Percentiles rank a stretch among this genome's conserved stretches.
Conservation (phyloP, 2,329 filamentous ascomycete species). For the Huntiella bhutanensis region DNA sequence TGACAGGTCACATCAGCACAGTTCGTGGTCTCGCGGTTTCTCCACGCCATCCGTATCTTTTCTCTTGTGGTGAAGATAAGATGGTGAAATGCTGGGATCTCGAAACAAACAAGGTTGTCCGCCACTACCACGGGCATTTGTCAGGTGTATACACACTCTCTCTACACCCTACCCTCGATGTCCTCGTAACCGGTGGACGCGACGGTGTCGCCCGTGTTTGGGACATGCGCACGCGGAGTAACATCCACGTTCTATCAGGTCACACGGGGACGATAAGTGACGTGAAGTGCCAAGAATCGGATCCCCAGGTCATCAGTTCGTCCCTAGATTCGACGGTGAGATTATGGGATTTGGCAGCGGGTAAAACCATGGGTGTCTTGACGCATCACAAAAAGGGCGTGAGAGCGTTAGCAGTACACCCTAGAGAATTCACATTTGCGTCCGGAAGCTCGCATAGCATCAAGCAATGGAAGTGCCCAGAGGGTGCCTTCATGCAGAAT, state of each 20-base stretch:
- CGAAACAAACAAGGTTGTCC: constrained; percentile 98
- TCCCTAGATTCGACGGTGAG: constrained; percentile 83
- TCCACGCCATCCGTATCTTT: constrained; percentile 84
- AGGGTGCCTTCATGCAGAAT: constrained; percentile 97
- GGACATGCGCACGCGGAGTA: constrained; percentile 95
- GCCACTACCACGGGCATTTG: constrained; percentile 92
- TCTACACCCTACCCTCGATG: constrained; percentile 85
- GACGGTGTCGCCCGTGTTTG: constrained; percentile 91
- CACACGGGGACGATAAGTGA: constrained; percentile 83
- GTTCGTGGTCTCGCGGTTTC: constrained; percentile 85
- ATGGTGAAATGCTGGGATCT: constrained; percentile 99
- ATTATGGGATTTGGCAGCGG: constrained; percentile 88
- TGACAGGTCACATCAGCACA: constrained; percentile 88
- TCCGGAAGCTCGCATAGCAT: constrained; percentile 81
- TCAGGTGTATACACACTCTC: constrained; percentile 87
- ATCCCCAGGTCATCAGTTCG: constrained; percentile 86
- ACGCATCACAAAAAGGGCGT: constrained; percentile 99
- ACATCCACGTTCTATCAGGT: constrained; percentile 80
- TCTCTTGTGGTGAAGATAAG: constrained; percentile 96
- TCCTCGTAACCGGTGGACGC: constrained; percentile 82
- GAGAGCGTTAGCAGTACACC: constrained; percentile 64
- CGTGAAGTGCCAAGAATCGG: constrained; percentile 82
- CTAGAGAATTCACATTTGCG: constrained; percentile 89
- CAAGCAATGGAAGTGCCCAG: constrained; percentile 98
- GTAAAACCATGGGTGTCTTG: constrained; percentile 86